A percentile compares a stretch with the other conserved stretches of the same genome.
phyloP scores from a whole-genome alignment of 495 filamentous ascomycete genomes.

The Aspergillus kassunensis region DNA sequence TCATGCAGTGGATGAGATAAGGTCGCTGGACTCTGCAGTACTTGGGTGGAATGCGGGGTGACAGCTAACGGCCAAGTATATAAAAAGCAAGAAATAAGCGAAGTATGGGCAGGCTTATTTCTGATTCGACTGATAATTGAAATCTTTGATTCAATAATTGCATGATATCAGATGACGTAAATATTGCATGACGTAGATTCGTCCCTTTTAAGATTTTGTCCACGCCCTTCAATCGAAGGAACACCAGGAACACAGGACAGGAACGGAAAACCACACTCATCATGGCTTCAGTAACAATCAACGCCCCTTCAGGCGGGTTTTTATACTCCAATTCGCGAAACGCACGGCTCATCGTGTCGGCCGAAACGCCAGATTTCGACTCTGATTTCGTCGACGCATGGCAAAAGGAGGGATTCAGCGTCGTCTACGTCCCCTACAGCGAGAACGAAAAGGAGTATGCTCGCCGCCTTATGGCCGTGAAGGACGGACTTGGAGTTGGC shows the following conservation, averaged over 20 bases:
- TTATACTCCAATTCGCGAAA: conserved; percentile 38
- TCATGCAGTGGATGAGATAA: not conserved
- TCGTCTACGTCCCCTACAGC: conserved; percentile 56
- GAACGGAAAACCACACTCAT: not conserved
- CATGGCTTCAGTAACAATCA: conserved; percentile 42
- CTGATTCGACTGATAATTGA: too few relatives aligned
- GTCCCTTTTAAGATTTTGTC: not conserved
- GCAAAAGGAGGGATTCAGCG: conserved; percentile 64
- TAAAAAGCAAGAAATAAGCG: not conserved
- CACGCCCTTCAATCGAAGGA: not conserved
- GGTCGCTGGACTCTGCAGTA: not conserved
- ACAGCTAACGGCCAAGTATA: conserved; percentile 1
- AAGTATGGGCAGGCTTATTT: not conserved
- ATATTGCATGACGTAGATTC: not conserved
- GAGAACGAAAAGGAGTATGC: conserved; percentile 52
- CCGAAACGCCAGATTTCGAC: conserved; percentile 61
- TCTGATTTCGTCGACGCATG: conserved; percentile 50
- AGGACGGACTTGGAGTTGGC: conserved; percentile 43
- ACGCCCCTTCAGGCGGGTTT: conserved; percentile 32
- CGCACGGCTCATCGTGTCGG: conserved; percentile 60
- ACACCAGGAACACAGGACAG: not conserved
- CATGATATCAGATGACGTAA: too few relatives aligned
- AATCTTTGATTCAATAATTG: too few relatives aligned
- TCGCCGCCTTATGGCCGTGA: conserved; percentile 39
- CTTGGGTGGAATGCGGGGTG: not conserved